These are phyloP conservation scores for Batrachochytrium dendrobatidis DNA, from an alignment of 371 early-diverging fungal species.

Conservation along the genomic window DNA sequence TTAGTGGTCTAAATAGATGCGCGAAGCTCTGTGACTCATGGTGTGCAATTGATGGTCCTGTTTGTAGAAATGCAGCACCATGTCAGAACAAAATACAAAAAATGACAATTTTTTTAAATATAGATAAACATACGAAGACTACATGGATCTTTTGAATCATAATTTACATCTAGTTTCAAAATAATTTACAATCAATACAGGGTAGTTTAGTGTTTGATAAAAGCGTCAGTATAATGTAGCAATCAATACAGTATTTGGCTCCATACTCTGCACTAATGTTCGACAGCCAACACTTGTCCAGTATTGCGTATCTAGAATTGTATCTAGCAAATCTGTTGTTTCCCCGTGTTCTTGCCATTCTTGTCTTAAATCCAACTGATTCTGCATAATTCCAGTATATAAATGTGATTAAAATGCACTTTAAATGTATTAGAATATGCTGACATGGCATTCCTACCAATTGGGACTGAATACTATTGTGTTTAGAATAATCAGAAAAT, in stretches of 20 bases:
- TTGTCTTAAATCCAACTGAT: too few relatives aligned
- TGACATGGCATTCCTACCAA: not conserved
- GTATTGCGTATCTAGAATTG: too few relatives aligned
- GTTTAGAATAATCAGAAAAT: not conserved
- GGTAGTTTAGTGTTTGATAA: too few relatives aligned
- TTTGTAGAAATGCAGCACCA: not conserved
- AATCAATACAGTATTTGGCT: not conserved
- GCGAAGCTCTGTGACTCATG: not conserved
- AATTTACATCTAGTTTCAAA: not conserved
- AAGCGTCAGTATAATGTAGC: not conserved
- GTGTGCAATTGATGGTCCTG: slow-evolving; percentile 3
- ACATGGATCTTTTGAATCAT: not conserved
- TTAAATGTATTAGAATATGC: too few relatives aligned
- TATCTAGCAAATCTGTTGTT: too few relatives aligned
- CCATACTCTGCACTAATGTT: not conserved
- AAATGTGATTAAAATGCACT: too few relatives aligned
- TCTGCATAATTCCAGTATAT: too few relatives aligned
- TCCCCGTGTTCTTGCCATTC: too few relatives aligned
- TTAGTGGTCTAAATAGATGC: not conserved
- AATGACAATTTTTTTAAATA: not conserved
- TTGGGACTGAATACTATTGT: not conserved
- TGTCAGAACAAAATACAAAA: not conserved
- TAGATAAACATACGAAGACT: not conserved
- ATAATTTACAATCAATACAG: not conserved
- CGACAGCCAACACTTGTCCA: not conserved